A percentile compares a stretch with the other conserved stretches of the same genome.
Evolutionary conservation across 1,139 yeast species (phyloP).

Genomic region (Kodamaea sp.): DNA sequence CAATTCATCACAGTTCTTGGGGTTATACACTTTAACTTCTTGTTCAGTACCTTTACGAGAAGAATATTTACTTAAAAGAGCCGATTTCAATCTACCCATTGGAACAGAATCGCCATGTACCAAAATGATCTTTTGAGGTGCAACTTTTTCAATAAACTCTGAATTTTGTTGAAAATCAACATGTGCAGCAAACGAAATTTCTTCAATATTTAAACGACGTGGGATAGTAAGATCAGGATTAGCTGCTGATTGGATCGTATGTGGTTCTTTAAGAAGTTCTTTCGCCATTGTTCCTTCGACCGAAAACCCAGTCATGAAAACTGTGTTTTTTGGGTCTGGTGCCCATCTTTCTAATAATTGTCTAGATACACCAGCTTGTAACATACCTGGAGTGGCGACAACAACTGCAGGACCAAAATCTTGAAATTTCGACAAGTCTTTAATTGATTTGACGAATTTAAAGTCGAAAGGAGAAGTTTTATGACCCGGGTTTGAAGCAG

Average conservation of each 20-base stretch:
- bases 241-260: slow-evolving; percentile 72
- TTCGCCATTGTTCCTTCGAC: slow-evolving; percentile 99
- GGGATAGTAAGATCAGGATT: slow-evolving; percentile 85
- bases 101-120: slow-evolving; percentile 99
- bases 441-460: slow-evolving; percentile 76
- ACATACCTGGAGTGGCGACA: slow-evolving; percentile 97
- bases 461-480: slow-evolving; percentile 80
- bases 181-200: slow-evolving; percentile 97
- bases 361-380: slow-evolving; percentile 92
- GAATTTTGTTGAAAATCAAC: slow-evolving; percentile 94
- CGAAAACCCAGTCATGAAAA: slow-evolving; percentile 91
- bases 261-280: slow-evolving; percentile 80
- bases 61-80: slow-evolving; percentile 81
- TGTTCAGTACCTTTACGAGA: slow-evolving; percentile 79
- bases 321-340: slow-evolving; percentile 88
- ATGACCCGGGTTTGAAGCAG: slow-evolving; percentile 43
- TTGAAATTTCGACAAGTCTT: slow-evolving; percentile 78
- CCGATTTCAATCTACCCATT: slow-evolving; percentile 95
- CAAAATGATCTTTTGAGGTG: slow-evolving; percentile 76
- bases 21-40: slow-evolving; percentile 91
- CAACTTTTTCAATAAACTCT: slow-evolving; percentile 82
- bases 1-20: slow-evolving; percentile 84
- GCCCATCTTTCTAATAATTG: slow-evolving; percentile 94
- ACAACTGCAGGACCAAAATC: slow-evolving; percentile 96
- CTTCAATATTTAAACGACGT: slow-evolving; percentile 85